Base-by-base conservation (phyloP, 1,284 basidiomycete genomes). In the Rhodofomes roseus region DNA sequence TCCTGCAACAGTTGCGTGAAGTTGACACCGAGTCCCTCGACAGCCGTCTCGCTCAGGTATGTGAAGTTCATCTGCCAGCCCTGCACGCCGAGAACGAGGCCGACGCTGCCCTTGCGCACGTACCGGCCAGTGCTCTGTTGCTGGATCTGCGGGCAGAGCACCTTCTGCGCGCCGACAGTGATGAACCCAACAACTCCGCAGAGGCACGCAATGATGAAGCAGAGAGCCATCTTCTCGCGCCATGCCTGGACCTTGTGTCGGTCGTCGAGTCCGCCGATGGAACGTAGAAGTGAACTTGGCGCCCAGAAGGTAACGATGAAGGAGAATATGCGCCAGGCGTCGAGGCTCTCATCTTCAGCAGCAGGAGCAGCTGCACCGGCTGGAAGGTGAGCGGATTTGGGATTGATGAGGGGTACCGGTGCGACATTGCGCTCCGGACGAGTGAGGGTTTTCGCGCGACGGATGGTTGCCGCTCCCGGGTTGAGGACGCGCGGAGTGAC, bases 181-280 rank as follows among this genome's bases (percentile, higher is more conserved):
- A 91, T 82, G 74, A 98, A 99, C 9, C 93, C 96, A 56, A 98
- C 85, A 53, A 83, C 75, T 23, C 80, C 89, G 66, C 95, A 97
- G 25, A 98, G 76, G 25, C 93, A 36, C 60, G 86, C 67, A 56
- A 95, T 92, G 69, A 97, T 89, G 73, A 90, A 86, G 73, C 95
- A 98, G 8, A 99, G 82, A 6, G 95, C 87, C 61, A 98, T 87
- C 80, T 99, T 99, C 76, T 99, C 97, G 67, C 97, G 85, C 97
- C 97, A 99, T 1, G 97, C 97, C 76, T 98, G 93, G 64, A 87
- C 81, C 60, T 86, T 80, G 56, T 84, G 79, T 71, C 83, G 83
- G 72, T 95, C 93, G 69, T 85, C 89, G 73, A 98, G 82, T 53
- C 95, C 93, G 59, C 90, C 90, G 4, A 93, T 62, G 14, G 87